Base-by-base conservation (phyloP, 306 rosid genomes). In the Sophora flavescens region DNA sequence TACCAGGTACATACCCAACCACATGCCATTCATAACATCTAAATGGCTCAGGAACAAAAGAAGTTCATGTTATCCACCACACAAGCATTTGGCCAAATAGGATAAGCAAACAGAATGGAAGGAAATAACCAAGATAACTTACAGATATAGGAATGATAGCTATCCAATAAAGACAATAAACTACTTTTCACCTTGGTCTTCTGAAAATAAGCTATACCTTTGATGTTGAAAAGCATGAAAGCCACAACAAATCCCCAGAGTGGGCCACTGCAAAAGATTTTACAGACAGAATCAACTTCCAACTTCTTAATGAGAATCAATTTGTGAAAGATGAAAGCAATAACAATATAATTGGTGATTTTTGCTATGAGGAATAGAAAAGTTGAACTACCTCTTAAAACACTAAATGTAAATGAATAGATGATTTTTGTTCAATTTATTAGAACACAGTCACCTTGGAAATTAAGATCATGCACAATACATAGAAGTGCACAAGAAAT, bases 191-290 rank as follows among this genome's bases (percentile, higher is more conserved):
- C 48, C 64, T 7, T 41, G 77, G 45, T 76, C 22, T 71, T 72
- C 65, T 50, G 8, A 18, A 39, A 75, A 65, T 47, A 16, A 14
- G 63, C 42, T 32, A 48, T 90, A 95, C 99, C 99, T 87, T 91
- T 93, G 70, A 95, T 79, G 54, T 95, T 91, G 78, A 95, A 92
- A 82, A 95, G 93, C 96, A 95, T 88, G 88, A 95, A 95, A 53
- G 88, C 93, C 32, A 95, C 96, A 35, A 95, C 99, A 58, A 95
- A 95, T 87, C 97, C 99, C 99, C 99, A 95, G 35, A 95, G 86
- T 6, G 82, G 96, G 63, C 88, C 97, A 42, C 99, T 95, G 90
- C 87, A 89, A 71, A 59, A 80, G 63, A 82, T 86, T 79, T 72
- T 39, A 67, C 57, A 81, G 61, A 44, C 16, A 58, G 33, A 42